Evolutionary conservation across 257 asterid genomes (phyloP).

Genomic region (Striga asiatica): DNA sequence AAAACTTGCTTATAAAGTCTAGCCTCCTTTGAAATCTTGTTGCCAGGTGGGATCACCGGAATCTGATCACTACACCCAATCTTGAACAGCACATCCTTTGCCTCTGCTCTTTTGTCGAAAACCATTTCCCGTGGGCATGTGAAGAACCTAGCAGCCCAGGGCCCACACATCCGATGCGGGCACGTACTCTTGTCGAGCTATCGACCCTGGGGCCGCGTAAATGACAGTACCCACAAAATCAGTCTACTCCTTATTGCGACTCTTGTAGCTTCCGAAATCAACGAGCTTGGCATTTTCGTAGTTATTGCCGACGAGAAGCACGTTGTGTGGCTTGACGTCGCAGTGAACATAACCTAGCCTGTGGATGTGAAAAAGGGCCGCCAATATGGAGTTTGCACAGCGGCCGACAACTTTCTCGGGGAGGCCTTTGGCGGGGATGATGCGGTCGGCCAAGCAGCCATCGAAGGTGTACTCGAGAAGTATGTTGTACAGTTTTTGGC

Average conservation of each 20-base stretch:
- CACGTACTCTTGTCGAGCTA: neutral
- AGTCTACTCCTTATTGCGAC: neutral
- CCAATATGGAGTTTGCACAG: constrained; percentile 7
- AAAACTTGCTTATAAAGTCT: constrained; percentile 9
- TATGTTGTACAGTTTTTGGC: constrained; percentile 17
- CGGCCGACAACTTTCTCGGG: constrained; percentile 11
- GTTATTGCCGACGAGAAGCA: constrained; percentile 8
- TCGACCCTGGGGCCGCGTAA: constrained; percentile 22
- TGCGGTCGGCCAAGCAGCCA: constrained; percentile 15
- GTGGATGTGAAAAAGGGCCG: constrained; percentile 16
- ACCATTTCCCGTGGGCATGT: constrained; percentile 14
- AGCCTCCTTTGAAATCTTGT: constrained; percentile 12
- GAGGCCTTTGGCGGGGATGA: constrained; percentile 1
- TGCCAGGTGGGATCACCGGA: neutral
- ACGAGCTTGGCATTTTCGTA: constrained; percentile 9
- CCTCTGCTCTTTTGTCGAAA: neutral
- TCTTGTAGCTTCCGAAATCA: constrained; percentile 14
- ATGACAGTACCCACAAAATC: constrained; percentile 18
- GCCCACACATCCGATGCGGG: constrained; percentile 22
- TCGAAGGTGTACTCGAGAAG: constrained; percentile 20
- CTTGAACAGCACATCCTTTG: constrained; percentile 11
- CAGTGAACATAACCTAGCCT: constrained; percentile 19
- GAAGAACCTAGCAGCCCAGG: constrained; percentile 14
- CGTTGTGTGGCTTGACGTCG: constrained; percentile 19
- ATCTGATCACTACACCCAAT: constrained; percentile 6